Conservation (phyloP, 352 stramenopile genomes). For the Globisporangium parvum region DNA sequence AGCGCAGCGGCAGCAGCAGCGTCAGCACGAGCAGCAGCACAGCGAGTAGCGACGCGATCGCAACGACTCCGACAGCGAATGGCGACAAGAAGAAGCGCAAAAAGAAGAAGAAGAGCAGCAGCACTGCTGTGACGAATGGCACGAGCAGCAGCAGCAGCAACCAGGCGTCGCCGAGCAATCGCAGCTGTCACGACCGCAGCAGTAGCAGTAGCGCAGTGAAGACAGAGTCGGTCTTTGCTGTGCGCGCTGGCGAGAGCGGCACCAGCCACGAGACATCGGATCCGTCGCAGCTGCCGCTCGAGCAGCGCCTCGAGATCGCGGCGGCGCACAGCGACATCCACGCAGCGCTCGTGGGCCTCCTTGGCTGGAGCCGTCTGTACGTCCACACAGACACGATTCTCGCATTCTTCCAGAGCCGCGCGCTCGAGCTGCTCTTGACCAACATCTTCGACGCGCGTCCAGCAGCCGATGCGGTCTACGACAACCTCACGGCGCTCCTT, state of each 20-base stretch:
- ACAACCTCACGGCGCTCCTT: constrained; percentile 51
- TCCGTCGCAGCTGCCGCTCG: constrained; percentile 40
- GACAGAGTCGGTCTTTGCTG: constrained; percentile 5
- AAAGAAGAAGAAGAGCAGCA: constrained; percentile 21
- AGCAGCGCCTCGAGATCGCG: constrained; percentile 55
- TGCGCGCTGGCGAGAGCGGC: not conserved
- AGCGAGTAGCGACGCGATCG: constrained; percentile 14
- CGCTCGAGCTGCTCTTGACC: constrained; percentile 47
- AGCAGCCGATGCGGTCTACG: constrained; percentile 30
- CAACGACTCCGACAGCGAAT: constrained; percentile 14
- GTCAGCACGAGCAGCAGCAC: constrained; percentile 21
- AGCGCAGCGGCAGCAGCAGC: constrained; percentile 16
- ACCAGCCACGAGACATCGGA: constrained; percentile 14
- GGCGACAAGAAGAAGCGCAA: constrained; percentile 31
- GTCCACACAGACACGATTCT: constrained; percentile 59
- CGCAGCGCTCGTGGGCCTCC: constrained; percentile 59
- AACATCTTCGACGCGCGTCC: constrained; percentile 51
- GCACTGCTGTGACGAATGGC: not conserved
- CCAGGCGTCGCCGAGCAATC: not conserved
- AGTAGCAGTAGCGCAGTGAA: not conserved
- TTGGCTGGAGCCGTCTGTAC: constrained; percentile 68
- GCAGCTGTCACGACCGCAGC: constrained; percentile 3
- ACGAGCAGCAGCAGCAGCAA: constrained; percentile 1
- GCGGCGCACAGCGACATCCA: constrained; percentile 61
- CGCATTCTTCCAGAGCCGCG: constrained; percentile 62